phyloP scores from a whole-genome alignment of 164 flowering plant species.

The Magnolia sinica region DNA sequence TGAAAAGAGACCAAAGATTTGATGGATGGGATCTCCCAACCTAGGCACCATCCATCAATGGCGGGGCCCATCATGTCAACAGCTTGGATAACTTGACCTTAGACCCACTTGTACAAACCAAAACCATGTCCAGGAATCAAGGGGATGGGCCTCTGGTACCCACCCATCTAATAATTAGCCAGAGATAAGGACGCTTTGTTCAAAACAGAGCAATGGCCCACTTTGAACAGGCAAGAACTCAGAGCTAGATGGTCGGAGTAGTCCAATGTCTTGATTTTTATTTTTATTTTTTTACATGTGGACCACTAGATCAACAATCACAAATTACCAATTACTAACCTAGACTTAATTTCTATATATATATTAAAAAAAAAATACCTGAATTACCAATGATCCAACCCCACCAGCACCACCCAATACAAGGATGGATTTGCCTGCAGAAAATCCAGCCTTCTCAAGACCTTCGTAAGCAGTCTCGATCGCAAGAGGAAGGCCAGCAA shows the following conservation, averaged over 20 bases:
- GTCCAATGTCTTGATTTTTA: neutral
- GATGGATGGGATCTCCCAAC: too few species aligned
- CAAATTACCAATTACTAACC: neutral
- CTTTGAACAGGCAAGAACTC: neutral
- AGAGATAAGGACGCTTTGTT: neutral
- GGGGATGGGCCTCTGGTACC: neutral
- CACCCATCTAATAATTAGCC: neutral
- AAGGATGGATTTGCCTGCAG: constrained; percentile 87
- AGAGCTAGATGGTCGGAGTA: neutral
- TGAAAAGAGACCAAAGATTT: too few species aligned
- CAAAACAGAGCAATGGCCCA: neutral
- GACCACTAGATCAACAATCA: neutral
- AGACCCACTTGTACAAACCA: too few species aligned
- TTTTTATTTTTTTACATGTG: too few species aligned
- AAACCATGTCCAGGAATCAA: neutral
- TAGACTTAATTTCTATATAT: too few species aligned
- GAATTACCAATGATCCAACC: constrained; percentile 89
- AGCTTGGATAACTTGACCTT: too few species aligned
- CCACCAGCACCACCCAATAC: constrained; percentile 97
- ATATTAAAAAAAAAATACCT: constrained; percentile 40
- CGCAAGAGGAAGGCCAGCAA: constrained; percentile 90
- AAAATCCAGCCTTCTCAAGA: constrained; percentile 74
- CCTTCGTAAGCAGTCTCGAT: constrained; percentile 94
- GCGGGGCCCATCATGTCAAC: too few species aligned
- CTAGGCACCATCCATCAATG: too few species aligned